Evolutionary conservation across 768 basidiomycete genomes (phyloP).

Genomic region (Dioszegia crocea): DNA sequence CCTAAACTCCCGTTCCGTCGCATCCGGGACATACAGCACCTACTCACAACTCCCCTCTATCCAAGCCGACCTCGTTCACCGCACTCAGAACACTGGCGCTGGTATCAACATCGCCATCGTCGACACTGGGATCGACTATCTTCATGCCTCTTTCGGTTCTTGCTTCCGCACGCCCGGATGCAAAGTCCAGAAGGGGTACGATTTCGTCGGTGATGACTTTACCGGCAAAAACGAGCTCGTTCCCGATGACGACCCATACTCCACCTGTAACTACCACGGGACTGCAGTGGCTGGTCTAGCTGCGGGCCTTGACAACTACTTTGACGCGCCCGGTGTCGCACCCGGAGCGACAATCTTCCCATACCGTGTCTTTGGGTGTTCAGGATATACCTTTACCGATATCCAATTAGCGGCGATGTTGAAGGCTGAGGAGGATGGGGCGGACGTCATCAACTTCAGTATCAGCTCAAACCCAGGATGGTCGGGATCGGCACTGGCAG

Average conservation of each 20-base stretch:
- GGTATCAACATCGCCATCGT: conserved; percentile 68
- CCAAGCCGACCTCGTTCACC: conserved; percentile 65
- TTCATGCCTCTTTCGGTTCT: conserved; percentile 46
- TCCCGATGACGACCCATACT: conserved; percentile 45
- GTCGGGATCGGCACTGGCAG: conserved; percentile 4
- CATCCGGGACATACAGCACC: conserved; percentile 18
- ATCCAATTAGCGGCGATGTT: conserved; percentile 56
- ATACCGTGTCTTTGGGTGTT: conserved; percentile 61
- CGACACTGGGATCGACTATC: conserved; percentile 47
- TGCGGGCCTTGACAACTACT: conserved; percentile 56
- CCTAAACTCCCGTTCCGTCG: not conserved
- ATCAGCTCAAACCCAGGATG: conserved; percentile 52
- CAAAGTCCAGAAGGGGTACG: conserved; percentile 49
- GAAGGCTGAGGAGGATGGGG: conserved; percentile 53
- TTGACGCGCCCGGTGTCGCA: conserved; percentile 68
- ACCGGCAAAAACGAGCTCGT: conserved; percentile 37
- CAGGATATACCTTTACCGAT: conserved; percentile 52
- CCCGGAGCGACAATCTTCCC: conserved; percentile 57
- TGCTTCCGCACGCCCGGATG: conserved; percentile 46
- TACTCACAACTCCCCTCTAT: conserved; percentile 30
- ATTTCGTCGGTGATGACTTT: conserved; percentile 48
- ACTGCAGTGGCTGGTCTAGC: conserved; percentile 50
- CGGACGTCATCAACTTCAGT: conserved; percentile 64
- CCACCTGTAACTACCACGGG: conserved; percentile 47
- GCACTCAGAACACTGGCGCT: conserved; percentile 59